Evolutionary conservation across 2,329 filamentous ascomycete genomes (phyloP), one percentile per base, ranked within the genome.

Genomic region (Diaporthe nobilis): DNA sequence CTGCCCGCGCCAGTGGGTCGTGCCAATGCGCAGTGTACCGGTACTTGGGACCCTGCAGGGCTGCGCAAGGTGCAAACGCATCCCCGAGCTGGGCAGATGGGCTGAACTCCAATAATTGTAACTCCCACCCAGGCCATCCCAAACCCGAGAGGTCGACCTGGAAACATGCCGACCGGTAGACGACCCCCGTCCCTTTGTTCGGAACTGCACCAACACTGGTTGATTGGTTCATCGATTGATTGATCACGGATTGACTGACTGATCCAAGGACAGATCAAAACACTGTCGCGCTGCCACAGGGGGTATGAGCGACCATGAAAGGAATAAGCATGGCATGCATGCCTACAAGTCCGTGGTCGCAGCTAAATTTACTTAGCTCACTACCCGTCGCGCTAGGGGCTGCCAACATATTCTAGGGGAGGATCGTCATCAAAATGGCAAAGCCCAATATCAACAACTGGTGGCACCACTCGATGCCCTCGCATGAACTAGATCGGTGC

Each of bases 1-100:
- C 74, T 47, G 74, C 39, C 63, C 68, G 42, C 55, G 63, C 61
- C 72, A 57, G 31, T 49, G 47, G 51, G 55, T 55, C 55, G 37
- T 28, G 57, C 44, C 67, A 47, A 28, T 37, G 63, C 25, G 39
- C 42, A 49, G 17, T 47, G 77, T 78, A 78, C 73, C 75, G 71
- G 77, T 78, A 78, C 74, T n/a, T 72, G 22, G 2, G 65, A 12
- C 65, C 65, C 65, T 70, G 65, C 65, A 42, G 65, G 31, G 47
- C 65, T 17, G 31, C 47, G 6, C 65, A 28, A 37, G 44, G 63
- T 22, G 10, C 42, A 13, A 12, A 4, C 34, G n/a, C 65, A 70
- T 70, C 65, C 65, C 65, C 65, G 65, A 70, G 49, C 65, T 70
- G 65, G 31, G 65, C 65, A 53, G 31, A 25, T 20, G 12, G 47